A percentile compares a stretch with the other conserved stretches of the same genome.
Conservation (phyloP, 164 flowering plant genomes). For the Aristolochia californica region DNA sequence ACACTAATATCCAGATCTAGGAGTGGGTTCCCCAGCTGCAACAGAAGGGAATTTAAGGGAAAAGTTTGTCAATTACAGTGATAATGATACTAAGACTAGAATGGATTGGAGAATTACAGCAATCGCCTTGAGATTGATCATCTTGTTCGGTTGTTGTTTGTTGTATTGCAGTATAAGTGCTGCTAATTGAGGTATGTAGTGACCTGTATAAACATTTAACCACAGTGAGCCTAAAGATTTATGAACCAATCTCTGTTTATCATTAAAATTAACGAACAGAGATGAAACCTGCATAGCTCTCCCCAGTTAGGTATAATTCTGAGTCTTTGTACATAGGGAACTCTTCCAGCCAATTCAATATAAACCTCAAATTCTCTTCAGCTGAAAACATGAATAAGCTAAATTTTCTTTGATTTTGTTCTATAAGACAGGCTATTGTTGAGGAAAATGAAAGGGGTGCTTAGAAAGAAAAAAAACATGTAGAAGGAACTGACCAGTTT, state of each 20-base stretch:
- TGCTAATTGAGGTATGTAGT: constrained; percentile 41
- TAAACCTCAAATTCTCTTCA: constrained; percentile 27
- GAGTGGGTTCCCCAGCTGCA: constrained; percentile 37
- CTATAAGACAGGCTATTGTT: no score
- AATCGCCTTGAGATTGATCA: constrained; percentile 35
- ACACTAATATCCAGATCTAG: constrained; percentile 32
- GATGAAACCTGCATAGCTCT: constrained; percentile 37
- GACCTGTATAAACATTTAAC: constrained; percentile 20
- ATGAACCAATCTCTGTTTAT: no score
- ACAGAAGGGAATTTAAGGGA: neutral
- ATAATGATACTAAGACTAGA: no score
- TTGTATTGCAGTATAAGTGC: constrained; percentile 30
- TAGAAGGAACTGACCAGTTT: constrained; percentile 17
- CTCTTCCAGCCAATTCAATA: constrained; percentile 32
- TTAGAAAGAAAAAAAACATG: neutral
- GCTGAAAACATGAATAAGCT: constrained; percentile 14
- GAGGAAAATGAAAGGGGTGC: no score
- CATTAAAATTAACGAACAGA: no score
- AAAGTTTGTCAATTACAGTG: no score
- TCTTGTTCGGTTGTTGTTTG: constrained; percentile 15
- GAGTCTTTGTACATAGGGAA: constrained; percentile 29
- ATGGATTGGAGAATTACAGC: constrained; percentile 14
- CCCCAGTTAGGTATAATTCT: constrained; percentile 31
- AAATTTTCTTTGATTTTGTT: neutral
- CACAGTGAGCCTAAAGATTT: no score